phyloP scores from a whole-genome alignment of 768 basidiomycete genomes.

The Tricholoma saponaceum region DNA sequence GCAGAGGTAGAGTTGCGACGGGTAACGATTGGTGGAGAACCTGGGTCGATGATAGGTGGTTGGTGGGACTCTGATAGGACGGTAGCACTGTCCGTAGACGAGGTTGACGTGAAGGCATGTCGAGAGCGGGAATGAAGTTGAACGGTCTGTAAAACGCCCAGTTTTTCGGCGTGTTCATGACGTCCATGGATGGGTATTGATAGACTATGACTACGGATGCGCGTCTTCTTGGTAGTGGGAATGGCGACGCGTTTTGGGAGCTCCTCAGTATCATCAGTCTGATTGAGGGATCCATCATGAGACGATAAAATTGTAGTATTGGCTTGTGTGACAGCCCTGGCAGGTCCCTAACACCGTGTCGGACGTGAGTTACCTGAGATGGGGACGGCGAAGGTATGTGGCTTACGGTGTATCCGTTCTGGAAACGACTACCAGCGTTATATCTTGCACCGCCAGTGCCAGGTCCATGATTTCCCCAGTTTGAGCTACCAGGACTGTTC shows the following conservation, averaged over 20 bases:
- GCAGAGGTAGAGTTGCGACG: slow-evolving; percentile 48
- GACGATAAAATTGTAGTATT: slow-evolving; percentile 46
- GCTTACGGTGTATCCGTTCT: slow-evolving; percentile 64
- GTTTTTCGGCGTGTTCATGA: slow-evolving; percentile 35
- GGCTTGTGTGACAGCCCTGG: slow-evolving; percentile 70
- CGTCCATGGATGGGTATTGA: slow-evolving; percentile 42
- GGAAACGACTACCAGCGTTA: slow-evolving; percentile 67
- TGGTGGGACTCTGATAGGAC: slow-evolving; percentile 12
- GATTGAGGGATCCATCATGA: slow-evolving; percentile 42
- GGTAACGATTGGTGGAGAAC: slow-evolving; percentile 29
- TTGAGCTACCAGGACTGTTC: slow-evolving; percentile 46
- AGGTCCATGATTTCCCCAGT: slow-evolving; percentile 48
- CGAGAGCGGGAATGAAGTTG: slow-evolving; percentile 59
- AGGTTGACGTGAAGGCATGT: slow-evolving; percentile 46
- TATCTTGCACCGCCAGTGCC: slow-evolving; percentile 73
- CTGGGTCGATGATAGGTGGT: slow-evolving; percentile 13
- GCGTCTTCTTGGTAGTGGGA: slow-evolving; percentile 28
- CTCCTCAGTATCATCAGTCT: slow-evolving; percentile 62
- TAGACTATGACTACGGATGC: slow-evolving; percentile 59
- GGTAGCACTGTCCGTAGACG: slow-evolving; percentile 6
- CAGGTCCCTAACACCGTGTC: slow-evolving; percentile 47
- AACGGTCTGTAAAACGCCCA: slow-evolving; percentile 61
- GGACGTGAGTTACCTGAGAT: not conserved
- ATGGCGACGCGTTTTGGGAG: slow-evolving; percentile 25
- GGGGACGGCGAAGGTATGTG: not conserved